Conservation (phyloP, 2,329 filamentous ascomycete species). For the Penicillium capsulatum region DNA sequence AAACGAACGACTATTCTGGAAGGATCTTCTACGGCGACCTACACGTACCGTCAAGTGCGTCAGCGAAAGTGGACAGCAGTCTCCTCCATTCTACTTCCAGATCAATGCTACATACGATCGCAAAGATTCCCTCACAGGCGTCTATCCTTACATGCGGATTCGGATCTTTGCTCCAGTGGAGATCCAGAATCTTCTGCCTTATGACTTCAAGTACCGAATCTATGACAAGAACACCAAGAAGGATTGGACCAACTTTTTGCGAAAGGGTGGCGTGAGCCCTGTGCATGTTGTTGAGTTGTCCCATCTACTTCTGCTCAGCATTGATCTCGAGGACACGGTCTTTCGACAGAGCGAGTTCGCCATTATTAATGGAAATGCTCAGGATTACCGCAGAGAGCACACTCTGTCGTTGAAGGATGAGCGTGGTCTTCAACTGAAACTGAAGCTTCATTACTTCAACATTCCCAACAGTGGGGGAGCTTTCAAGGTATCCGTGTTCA, state of each 20-base stretch:
- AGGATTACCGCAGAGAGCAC: slow-evolving; percentile 82
- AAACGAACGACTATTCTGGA: slow-evolving; percentile 85
- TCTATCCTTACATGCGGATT: slow-evolving; percentile 92
- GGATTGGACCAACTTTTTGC: slow-evolving; percentile 97
- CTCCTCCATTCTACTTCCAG: slow-evolving; percentile 91
- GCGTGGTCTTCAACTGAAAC: slow-evolving; percentile 69
- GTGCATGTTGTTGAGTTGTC: slow-evolving; percentile 96
- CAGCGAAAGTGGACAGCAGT: slow-evolving; percentile 72
- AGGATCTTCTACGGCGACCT: slow-evolving; percentile 76
- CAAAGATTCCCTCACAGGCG: slow-evolving; percentile 73
- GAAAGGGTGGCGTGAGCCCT: slow-evolving; percentile 93
- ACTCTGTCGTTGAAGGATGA: slow-evolving; percentile 78
- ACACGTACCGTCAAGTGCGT: slow-evolving; percentile 85
- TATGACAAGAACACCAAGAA: slow-evolving; percentile 99
- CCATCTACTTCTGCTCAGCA: slow-evolving; percentile 83
- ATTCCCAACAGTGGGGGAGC: slow-evolving; percentile 90
- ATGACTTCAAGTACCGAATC: slow-evolving; percentile 98
- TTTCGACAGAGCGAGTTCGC: slow-evolving; percentile 96
- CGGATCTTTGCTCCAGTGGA: slow-evolving; percentile 89
- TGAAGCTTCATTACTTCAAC: slow-evolving; percentile 85
- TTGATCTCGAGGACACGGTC: slow-evolving; percentile 93
- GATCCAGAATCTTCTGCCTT: slow-evolving; percentile 88
- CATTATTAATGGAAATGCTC: slow-evolving; percentile 86
- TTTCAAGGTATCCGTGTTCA: slow-evolving; percentile 93
- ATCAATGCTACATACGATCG: slow-evolving; percentile 81